Evolutionary conservation across 2,329 filamentous ascomycete genomes (phyloP).

Genomic region (Penicillium paneum): DNA sequence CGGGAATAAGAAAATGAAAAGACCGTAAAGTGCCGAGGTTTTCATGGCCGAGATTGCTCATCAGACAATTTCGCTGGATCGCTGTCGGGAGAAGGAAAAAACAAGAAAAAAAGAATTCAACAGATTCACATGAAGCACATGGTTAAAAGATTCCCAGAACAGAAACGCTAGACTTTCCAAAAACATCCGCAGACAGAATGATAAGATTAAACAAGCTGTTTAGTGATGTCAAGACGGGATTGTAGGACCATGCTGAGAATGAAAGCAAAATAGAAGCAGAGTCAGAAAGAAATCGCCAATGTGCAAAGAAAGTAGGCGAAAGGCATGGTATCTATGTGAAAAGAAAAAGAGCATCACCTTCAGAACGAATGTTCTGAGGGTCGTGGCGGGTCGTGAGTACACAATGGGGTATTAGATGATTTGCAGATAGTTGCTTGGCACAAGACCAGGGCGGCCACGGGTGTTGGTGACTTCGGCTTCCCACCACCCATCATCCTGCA

Average conservation of each 20-base stretch:
- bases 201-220: constrained; percentile 11
- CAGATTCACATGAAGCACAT: neutral
- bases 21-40: constrained; percentile 1
- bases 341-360: constrained; percentile 15
- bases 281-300: constrained; percentile 16
- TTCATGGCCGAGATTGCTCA: constrained; percentile 13
- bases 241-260: neutral
- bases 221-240: constrained; percentile 1
- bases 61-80: constrained; percentile 20
- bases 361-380: constrained; percentile 19
- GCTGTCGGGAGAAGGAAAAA: neutral
- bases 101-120: neutral
- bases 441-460: constrained; percentile 52
- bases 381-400: constrained; percentile 28
- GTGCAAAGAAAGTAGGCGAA: constrained; percentile 18
- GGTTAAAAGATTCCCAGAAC: constrained; percentile 6
- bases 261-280: constrained; percentile 6
- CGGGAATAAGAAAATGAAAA: constrained; percentile 5
- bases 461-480: constrained; percentile 80
- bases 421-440: constrained; percentile 67
- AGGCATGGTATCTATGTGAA: constrained; percentile 23
- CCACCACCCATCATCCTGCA: constrained; percentile 99
- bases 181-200: constrained; percentile 6
- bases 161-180: constrained; percentile 17
- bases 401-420: constrained; percentile 42